Conservation (phyloP, 2,329 filamentous ascomycete species). For the Epichloe elymi region DNA sequence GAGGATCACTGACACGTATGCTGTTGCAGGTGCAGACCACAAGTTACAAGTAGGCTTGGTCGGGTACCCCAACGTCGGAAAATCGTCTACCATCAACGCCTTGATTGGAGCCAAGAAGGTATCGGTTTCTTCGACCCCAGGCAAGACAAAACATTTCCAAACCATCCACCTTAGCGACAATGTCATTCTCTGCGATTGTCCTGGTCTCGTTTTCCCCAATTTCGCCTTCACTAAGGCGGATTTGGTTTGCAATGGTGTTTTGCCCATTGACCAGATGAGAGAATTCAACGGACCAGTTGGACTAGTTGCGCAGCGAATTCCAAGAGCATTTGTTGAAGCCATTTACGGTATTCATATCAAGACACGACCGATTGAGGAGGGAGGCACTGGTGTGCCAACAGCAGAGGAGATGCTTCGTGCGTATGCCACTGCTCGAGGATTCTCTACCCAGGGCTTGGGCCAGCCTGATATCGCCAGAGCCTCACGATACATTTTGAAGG, state of each 20-base stretch:
- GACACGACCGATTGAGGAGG: slow-evolving; percentile 73
- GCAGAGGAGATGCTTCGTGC: slow-evolving; percentile 73
- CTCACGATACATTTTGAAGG: slow-evolving; percentile 80
- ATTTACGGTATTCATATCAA: slow-evolving; percentile 86
- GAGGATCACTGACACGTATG: slow-evolving; percentile 6
- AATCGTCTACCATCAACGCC: slow-evolving; percentile 98
- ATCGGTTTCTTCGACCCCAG: slow-evolving; percentile 90
- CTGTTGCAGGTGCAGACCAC: slow-evolving; percentile 28
- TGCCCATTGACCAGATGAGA: slow-evolving; percentile 91
- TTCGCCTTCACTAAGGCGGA: slow-evolving; percentile 95
- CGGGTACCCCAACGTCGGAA: slow-evolving; percentile 97
- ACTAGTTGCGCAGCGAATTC: slow-evolving; percentile 74
- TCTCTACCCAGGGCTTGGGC: slow-evolving; percentile 76
- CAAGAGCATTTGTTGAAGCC: slow-evolving; percentile 77
- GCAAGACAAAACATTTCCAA: slow-evolving; percentile 99
- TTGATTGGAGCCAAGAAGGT: slow-evolving; percentile 98
- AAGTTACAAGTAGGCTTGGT: slow-evolving; percentile 89
- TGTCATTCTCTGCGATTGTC: slow-evolving; percentile 92
- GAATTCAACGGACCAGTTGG: slow-evolving; percentile 81
- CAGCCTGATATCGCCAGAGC: slow-evolving; percentile 90
- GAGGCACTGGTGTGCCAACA: slow-evolving; percentile 76
- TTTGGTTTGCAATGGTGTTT: slow-evolving; percentile 83
- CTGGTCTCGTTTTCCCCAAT: slow-evolving; percentile 95
- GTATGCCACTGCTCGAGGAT: slow-evolving; percentile 81
- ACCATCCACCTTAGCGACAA: slow-evolving; percentile 86